Evolutionary conservation across 1,284 basidiomycete genomes (phyloP).

Genomic region (Acaromyces ingoldii): DNA sequence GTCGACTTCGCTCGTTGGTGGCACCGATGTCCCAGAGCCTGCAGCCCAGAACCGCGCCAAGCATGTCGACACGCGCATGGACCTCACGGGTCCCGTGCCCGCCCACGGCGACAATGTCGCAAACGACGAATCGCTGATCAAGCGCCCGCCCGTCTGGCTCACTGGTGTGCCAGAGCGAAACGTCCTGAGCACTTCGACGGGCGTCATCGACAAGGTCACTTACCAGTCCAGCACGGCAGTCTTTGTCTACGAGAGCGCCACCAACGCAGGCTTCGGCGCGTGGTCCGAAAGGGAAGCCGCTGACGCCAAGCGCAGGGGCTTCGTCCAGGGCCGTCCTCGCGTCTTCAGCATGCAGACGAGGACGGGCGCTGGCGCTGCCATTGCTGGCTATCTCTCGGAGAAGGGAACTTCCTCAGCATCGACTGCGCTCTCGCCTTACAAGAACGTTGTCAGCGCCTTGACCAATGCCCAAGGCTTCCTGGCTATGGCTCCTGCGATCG

Average conservation of each 20-base stretch:
- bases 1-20: background rate
- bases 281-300: conserved; percentile 39
- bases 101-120: conserved; percentile 25
- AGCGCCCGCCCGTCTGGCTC: conserved; percentile 25
- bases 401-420: conserved; percentile 22
- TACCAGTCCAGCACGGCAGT: conserved; percentile 41
- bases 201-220: conserved; percentile 42
- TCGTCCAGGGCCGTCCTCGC: conserved; percentile 28
- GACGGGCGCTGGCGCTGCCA: conserved; percentile 61
- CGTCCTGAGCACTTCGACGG: conserved; percentile 24
- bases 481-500: conserved; percentile 46
- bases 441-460: conserved; percentile 40
- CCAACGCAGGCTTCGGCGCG: conserved; percentile 42
- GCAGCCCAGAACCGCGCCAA: conserved; percentile 25
- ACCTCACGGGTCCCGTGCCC: conserved; percentile 25
- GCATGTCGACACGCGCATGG: conserved; percentile 26
- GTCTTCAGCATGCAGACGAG: conserved; percentile 50
- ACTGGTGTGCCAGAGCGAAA: conserved; percentile 24
- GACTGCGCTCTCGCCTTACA: conserved; percentile 12
- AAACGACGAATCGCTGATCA: conserved; percentile 18
- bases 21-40: conserved; percentile 24
- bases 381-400: conserved; percentile 43
- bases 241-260: conserved; percentile 48
- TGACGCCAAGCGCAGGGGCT: conserved; percentile 20
- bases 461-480: conserved; percentile 46